Percentiles rank a stretch among this genome's conserved stretches.
Conservation (phyloP, 495 filamentous ascomycete genomes). For the Annulohypoxylon nitens region DNA sequence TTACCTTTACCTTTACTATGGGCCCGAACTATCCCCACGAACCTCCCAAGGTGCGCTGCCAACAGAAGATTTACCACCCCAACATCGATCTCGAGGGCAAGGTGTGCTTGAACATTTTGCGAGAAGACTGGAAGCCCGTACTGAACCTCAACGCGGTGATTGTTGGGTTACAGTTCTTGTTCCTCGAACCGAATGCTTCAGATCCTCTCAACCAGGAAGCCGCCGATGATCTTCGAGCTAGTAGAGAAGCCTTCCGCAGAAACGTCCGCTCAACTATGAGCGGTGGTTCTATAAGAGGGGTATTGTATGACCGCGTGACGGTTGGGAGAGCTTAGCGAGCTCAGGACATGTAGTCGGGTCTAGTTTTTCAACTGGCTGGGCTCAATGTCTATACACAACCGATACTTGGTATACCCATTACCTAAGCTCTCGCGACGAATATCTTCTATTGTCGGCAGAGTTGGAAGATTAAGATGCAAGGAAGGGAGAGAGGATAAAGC, state of each 20-base stretch:
- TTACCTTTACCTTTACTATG: constrained; percentile 92
- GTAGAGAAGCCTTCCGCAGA: constrained; percentile 87
- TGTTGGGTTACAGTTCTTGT: constrained; percentile 96
- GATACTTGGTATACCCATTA: background rate
- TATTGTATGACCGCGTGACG: constrained; percentile 81
- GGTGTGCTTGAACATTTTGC: constrained; percentile 94
- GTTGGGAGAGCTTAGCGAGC: background rate
- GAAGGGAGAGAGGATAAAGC: constrained; percentile 4
- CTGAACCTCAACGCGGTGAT: constrained; percentile 97
- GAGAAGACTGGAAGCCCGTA: constrained; percentile 99
- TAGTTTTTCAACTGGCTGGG: background rate
- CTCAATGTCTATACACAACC: background rate
- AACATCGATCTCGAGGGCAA: constrained; percentile 99
- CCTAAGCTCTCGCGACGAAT: background rate
- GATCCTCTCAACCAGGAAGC: constrained; percentile 99
- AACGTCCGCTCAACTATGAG: constrained; percentile 88
- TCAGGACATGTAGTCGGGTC: background rate
- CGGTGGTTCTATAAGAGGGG: constrained; percentile 80
- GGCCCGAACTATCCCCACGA: constrained; percentile 97
- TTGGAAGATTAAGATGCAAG: background rate
- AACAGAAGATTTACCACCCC: constrained; percentile 98
- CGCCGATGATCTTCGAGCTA: constrained; percentile 87
- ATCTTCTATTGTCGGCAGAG: background rate
- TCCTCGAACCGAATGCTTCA: constrained; percentile 95
- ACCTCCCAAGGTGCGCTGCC: constrained; percentile 97